These are phyloP conservation scores for Aspergillus hancockii DNA, from an alignment of 495 filamentous ascomycete genomes.

Conservation along the genomic window DNA sequence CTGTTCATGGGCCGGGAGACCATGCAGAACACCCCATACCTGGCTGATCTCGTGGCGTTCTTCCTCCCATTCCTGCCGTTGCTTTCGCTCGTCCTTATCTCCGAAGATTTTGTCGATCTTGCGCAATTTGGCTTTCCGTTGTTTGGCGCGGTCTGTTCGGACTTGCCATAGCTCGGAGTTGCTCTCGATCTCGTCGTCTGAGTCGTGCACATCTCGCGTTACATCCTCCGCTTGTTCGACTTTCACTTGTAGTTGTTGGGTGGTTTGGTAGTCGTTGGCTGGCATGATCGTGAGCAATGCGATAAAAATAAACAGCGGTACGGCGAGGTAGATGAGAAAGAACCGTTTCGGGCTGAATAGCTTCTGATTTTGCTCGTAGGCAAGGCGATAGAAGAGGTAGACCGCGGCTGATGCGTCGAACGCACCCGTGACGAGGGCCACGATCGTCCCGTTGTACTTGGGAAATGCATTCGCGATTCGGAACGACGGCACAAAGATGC, in stretches of 20 bases:
- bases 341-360: slow-evolving; percentile 60
- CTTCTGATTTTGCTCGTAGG: slow-evolving; percentile 52
- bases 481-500: slow-evolving; percentile 70
- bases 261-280: slow-evolving; percentile 58
- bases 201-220: slow-evolving; percentile 56
- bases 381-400: slow-evolving; percentile 63
- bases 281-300: slow-evolving; percentile 65
- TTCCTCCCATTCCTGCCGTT: slow-evolving; percentile 52
- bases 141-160: slow-evolving; percentile 58
- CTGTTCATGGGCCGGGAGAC: slow-evolving; percentile 68
- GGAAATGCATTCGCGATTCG: slow-evolving; percentile 74
- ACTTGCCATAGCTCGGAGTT: slow-evolving; percentile 49
- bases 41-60: slow-evolving; percentile 49
- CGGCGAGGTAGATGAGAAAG: slow-evolving; percentile 62
- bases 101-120: slow-evolving; percentile 70
- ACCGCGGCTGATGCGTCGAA: slow-evolving; percentile 72
- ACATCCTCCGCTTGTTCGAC: slow-evolving; percentile 58
- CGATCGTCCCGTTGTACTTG: slow-evolving; percentile 61
- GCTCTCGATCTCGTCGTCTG: slow-evolving; percentile 55
- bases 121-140: slow-evolving; percentile 61
- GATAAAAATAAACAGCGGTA: slow-evolving; percentile 57
- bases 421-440: slow-evolving; percentile 68
- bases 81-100: slow-evolving; percentile 53
- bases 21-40: slow-evolving; percentile 85
- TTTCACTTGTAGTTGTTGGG: slow-evolving; percentile 58